phyloP scores from a whole-genome alignment of 176 grass and related monocot species.

The Eragrostis curvula region DNA sequence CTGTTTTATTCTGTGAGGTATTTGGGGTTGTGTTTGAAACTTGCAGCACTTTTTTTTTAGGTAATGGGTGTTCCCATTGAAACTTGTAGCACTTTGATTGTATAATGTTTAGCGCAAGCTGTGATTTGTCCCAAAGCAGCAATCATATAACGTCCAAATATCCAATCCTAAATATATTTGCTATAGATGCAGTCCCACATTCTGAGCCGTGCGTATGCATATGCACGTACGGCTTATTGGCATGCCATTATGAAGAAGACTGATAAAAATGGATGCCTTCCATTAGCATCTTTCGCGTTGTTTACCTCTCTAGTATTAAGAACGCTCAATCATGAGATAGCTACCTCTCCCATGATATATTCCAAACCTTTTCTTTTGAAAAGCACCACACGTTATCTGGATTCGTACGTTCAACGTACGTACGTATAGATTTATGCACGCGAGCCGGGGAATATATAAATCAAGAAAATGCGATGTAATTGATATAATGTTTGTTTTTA shows the following conservation, averaged over 20 bases:
- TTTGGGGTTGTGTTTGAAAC: too few species aligned
- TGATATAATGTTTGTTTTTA: not conserved
- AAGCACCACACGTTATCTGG: not conserved
- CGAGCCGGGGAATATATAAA: not conserved
- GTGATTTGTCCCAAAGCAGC: constrained; percentile 16
- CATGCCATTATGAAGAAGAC: constrained; percentile 7
- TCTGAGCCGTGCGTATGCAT: constrained; percentile 20
- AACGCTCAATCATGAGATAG: constrained; percentile 40
- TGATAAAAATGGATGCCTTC: constrained; percentile 32
- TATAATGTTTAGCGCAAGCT: constrained; percentile 31
- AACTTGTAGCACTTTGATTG: too few species aligned
- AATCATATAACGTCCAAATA: constrained; percentile 2
- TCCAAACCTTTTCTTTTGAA: constrained; percentile 24
- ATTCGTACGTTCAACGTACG: not conserved
- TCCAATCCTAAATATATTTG: constrained; percentile 9
- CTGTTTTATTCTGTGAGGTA: too few species aligned
- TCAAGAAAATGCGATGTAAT: not conserved
- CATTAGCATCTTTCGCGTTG: constrained; percentile 14
- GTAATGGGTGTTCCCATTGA: too few species aligned
- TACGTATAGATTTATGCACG: not conserved
- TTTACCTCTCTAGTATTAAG: constrained; percentile 42
- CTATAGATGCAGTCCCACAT: not conserved
- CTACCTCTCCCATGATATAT: constrained; percentile 6
- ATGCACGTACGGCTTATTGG: constrained; percentile 17
- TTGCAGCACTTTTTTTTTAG: too few species aligned